Evolutionary conservation across 495 filamentous ascomycete species (phyloP).

Genomic region (Penicillium cosmopolitanum): DNA sequence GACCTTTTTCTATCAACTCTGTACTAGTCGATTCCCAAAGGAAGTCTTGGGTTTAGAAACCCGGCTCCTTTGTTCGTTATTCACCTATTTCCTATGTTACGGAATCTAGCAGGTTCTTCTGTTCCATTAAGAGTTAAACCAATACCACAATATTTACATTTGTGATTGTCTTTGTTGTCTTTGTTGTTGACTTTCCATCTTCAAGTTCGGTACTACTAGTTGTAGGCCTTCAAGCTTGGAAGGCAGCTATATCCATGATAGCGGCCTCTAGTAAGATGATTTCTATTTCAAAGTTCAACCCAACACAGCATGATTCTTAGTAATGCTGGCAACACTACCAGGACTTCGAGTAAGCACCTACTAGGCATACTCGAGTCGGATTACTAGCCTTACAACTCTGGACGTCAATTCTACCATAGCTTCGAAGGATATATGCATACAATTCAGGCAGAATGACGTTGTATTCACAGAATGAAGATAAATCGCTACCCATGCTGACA

Average conservation of each 20-base stretch:
- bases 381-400: neutral
- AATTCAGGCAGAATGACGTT: slow-evolving; percentile 26
- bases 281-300: too few relatives aligned
- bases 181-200: too few relatives aligned
- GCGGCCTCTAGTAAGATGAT: too few relatives aligned
- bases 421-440: neutral
- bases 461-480: slow-evolving; percentile 37
- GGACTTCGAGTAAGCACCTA: too few relatives aligned
- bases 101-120: slow-evolving; percentile 32
- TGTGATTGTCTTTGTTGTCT: neutral
- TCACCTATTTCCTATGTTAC: slow-evolving; percentile 26
- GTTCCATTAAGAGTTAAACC: slow-evolving; percentile 16
- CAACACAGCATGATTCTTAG: too few relatives aligned
- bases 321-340: too few relatives aligned
- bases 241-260: too few relatives aligned
- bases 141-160: slow-evolving; percentile 11
- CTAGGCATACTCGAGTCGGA: too few relatives aligned
- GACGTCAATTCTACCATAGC: neutral
- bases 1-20: slow-evolving; percentile 33
- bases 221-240: too few relatives aligned
- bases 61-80: slow-evolving; percentile 28
- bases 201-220: too few relatives aligned
- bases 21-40: slow-evolving; percentile 41
- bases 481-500: slow-evolving; percentile 40
- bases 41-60: slow-evolving; percentile 18